phyloP scores from a whole-genome alignment of 106 monocot genomes.

The Agapanthus africanus region DNA sequence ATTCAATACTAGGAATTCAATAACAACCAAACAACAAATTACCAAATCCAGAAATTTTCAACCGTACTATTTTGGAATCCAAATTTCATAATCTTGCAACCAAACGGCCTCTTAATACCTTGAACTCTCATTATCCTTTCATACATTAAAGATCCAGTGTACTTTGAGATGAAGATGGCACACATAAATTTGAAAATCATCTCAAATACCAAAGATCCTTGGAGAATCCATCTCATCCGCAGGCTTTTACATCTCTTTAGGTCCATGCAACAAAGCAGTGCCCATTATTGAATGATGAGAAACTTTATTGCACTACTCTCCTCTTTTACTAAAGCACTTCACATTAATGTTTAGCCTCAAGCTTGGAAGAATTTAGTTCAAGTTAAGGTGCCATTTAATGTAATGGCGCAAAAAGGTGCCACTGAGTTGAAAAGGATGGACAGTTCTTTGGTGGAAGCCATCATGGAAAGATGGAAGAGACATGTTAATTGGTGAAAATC shows the following conservation, averaged over 20 bases:
- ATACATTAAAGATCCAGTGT: too few relatives aligned
- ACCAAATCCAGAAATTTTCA: too few relatives aligned
- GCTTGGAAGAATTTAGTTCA: neutral
- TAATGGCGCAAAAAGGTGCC: neutral
- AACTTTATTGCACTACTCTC: neutral
- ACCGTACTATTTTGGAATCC: too few relatives aligned
- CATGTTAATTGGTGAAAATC: neutral
- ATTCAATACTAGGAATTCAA: too few relatives aligned
- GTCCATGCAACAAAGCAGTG: neutral
- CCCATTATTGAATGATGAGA: neutral
- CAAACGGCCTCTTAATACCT: too few relatives aligned
- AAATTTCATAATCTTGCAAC: too few relatives aligned
- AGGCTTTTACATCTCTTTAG: neutral
- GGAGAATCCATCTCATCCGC: neutral
- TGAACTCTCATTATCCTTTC: too few relatives aligned
- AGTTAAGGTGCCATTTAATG: neutral
- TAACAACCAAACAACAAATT: too few relatives aligned
- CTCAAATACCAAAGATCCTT: neutral
- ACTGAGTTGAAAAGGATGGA: neutral
- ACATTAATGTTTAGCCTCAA: neutral
- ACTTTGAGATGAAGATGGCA: too few relatives aligned
- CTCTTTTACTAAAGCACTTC: neutral
- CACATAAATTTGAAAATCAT: neutral
- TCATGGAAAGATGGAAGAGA: neutral
- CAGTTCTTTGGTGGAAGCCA: neutral